Evolutionary conservation across 768 basidiomycete genomes (phyloP), one percentile per base, ranked within the genome.

Genomic region (Lactarius quietus): DNA sequence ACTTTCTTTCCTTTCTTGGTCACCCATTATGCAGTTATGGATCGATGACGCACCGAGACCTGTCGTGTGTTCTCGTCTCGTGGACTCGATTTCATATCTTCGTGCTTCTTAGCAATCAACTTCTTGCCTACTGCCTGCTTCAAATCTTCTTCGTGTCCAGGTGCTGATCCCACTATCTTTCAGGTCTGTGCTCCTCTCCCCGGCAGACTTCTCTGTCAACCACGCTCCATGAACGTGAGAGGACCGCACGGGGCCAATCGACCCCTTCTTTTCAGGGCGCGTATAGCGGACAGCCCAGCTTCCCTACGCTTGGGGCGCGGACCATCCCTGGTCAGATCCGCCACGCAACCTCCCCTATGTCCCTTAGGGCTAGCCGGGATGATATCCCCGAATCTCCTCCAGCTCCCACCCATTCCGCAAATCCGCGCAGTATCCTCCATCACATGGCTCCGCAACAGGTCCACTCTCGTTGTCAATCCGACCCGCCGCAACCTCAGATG

Each of bases 151-250:
- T n/a, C n/a, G n/a, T 56, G 62, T 53, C 57, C 43, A 17, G 51
- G 39, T 31, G 8, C 52, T 63, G 58, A 58, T 54, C 38, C 38
- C 29, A 26, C 41, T 64, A 35, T 53, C 38, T 20, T 57, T 14
- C 56, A 70, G 69, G 67, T 26, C 55, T 65, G 45, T 62, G 41
- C 52, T 59, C 62, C 31, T 70, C 69, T 5, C 67, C 69, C 3
- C 69, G 67, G n/a, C 63, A 68, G 57, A 56, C 38, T 52, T 68
- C 69, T 29, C 69, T 67, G 0, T 65, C 69, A 15, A 61, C 69
- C 10, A 63, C 69, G 8, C 60, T 70, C 54, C 67, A 63, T 55
- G 69, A 70, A 56, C 63, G 61, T 33, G 67, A 65, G 53, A 59
- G 64, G 43, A 53, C 45, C 20, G 18, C 51, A 20, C 67, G 69